Evolutionary conservation across 176 grass and related monocot genomes (phyloP).

Genomic region (Triticum timopheevii): DNA sequence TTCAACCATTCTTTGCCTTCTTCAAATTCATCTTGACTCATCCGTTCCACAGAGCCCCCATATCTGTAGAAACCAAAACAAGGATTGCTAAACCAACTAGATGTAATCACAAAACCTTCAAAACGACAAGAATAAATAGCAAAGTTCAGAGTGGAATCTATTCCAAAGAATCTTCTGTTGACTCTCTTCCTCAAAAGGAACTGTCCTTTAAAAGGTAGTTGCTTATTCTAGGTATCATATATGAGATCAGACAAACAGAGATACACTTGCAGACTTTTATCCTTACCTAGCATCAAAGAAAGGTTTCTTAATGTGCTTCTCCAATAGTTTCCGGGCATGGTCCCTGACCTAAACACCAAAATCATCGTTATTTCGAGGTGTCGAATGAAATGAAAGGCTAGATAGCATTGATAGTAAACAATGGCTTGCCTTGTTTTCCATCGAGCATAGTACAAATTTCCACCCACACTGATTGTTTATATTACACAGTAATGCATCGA

Average conservation of each 20-base stretch:
- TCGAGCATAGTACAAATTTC: slow-evolving; percentile 95
- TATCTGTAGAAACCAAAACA: slow-evolving; percentile 55
- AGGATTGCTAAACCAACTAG: slow-evolving; percentile 13
- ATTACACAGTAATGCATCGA: slow-evolving; percentile 94
- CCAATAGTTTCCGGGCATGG: slow-evolving; percentile 95
- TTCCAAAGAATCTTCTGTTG: not conserved
- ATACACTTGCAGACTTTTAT: slow-evolving; percentile 2
- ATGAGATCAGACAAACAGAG: slow-evolving; percentile 10
- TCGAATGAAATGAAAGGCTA: slow-evolving; percentile 12
- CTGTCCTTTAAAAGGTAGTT: not conserved
- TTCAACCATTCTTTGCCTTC: slow-evolving; percentile 83
- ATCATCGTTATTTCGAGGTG: slow-evolving; percentile 1
- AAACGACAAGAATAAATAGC: slow-evolving; percentile 11
- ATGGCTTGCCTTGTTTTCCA: slow-evolving; percentile 85
- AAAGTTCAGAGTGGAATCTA: slow-evolving; percentile 5
- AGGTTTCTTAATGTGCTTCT: slow-evolving; percentile 82
- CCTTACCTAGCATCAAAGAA: slow-evolving; percentile 89
- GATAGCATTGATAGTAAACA: slow-evolving; percentile 23
- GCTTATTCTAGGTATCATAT: slow-evolving; percentile 5
- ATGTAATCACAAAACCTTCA: not conserved
- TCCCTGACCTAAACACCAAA: slow-evolving; percentile 77
- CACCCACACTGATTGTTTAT: slow-evolving; percentile 74
- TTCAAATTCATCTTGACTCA: slow-evolving; percentile 68
- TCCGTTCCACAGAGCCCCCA: slow-evolving; percentile 53
- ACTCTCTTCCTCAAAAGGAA: not conserved